Evolutionary conservation across 345 rosid species (phyloP).

Genomic region (Populus davidiana): DNA sequence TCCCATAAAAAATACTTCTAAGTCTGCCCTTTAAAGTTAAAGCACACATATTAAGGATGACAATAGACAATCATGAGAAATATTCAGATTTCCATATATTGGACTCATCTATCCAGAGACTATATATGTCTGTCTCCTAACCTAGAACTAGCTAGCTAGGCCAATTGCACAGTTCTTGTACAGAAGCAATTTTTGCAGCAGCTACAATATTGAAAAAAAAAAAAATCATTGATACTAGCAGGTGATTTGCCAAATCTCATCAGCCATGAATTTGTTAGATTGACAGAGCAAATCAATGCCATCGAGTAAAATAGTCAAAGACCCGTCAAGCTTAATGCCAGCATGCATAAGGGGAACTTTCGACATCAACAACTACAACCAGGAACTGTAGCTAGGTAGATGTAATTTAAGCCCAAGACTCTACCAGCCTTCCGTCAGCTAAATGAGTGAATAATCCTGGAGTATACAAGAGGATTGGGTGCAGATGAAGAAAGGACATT

Average conservation of each 20-base stretch:
- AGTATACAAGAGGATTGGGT: not conserved
- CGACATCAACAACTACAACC: not conserved
- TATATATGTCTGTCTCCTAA: too few relatives aligned
- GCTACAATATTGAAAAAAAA: too few relatives aligned
- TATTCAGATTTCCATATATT: too few relatives aligned
- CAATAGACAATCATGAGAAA: too few relatives aligned
- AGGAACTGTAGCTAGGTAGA: not conserved
- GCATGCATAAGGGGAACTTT: not conserved
- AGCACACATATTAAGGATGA: too few relatives aligned
- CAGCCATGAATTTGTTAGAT: not conserved
- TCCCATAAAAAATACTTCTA: not conserved
- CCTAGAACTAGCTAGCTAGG: too few relatives aligned
- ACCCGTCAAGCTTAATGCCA: not conserved
- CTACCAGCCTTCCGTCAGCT: not conserved
- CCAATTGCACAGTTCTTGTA: too few relatives aligned
- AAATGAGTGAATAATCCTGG: not conserved
- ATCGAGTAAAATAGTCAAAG: not conserved
- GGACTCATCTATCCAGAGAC: too few relatives aligned
- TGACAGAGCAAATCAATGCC: not conserved
- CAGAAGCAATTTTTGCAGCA: too few relatives aligned
- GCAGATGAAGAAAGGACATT: not conserved
- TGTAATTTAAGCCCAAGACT: not conserved
- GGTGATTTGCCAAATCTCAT: not conserved
- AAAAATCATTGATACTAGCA: too few relatives aligned
- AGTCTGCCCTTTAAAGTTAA: not conserved